phyloP scores from a whole-genome alignment of 2,329 filamentous ascomycete genomes.

The Diplodia corticola region DNA sequence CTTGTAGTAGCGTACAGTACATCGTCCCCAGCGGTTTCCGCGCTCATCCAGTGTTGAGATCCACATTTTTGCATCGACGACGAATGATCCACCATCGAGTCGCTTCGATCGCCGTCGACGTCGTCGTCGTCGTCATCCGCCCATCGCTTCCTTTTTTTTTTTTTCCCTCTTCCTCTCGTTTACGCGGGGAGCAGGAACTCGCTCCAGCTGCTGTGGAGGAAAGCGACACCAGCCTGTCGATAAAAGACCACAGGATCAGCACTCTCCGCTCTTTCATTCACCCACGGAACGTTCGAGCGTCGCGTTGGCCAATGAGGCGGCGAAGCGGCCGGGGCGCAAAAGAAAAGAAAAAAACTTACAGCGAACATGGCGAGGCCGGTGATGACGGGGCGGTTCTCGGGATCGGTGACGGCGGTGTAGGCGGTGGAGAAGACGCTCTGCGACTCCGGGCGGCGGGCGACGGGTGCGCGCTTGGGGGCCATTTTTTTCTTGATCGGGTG shows the following conservation, averaged over 20 bases:
- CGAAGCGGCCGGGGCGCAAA: too few relatives aligned
- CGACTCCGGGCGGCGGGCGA: background rate
- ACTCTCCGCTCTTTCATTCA: too few relatives aligned
- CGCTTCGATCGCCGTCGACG: too few relatives aligned
- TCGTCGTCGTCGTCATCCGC: too few relatives aligned
- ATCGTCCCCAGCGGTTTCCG: too few relatives aligned
- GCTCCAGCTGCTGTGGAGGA: slow-evolving; percentile 55
- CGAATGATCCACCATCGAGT: too few relatives aligned
- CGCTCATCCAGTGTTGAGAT: too few relatives aligned
- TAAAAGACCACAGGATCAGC: background rate
- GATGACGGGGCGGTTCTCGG: slow-evolving; percentile 53
- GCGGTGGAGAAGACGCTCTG: slow-evolving; percentile 26
- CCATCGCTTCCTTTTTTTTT: too few relatives aligned
- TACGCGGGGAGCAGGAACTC: slow-evolving; percentile 53
- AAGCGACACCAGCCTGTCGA: slow-evolving; percentile 51
- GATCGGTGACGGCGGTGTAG: slow-evolving; percentile 45
- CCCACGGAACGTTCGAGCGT: too few relatives aligned
- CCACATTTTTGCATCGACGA: too few relatives aligned
- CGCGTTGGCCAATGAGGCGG: too few relatives aligned
- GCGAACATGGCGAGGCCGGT: slow-evolving; percentile 52
- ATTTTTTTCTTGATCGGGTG: background rate
- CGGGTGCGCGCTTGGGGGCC: slow-evolving; percentile 10
- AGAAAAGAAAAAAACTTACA: slow-evolving; percentile 42
- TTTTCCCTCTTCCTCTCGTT: slow-evolving; percentile 26
- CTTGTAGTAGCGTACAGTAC: slow-evolving; percentile 11